Evolutionary conservation across 2,329 filamentous ascomycete genomes (phyloP), one percentile per base, ranked within the genome.

Genomic region (Alternaria rosae): DNA sequence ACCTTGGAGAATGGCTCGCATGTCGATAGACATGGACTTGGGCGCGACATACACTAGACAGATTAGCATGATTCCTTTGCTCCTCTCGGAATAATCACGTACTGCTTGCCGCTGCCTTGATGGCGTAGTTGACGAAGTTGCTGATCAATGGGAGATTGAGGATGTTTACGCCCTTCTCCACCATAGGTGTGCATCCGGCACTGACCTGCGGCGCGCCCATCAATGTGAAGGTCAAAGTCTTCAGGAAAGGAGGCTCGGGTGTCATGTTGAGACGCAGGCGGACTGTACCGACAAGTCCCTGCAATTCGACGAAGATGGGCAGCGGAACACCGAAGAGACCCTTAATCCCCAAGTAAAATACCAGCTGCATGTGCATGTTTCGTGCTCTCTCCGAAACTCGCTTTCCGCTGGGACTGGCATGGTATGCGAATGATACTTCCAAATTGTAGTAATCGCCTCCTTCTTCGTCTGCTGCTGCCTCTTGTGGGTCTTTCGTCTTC

Each of bases 291-390:
- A 98, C 91, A n/a, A 98, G 84, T 17, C 93, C 91, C 69, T 92
- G 89, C n/a, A 98, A 84, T 79, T 97, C 94, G 58, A 97, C 93
- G 75, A 91, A 96, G 51, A 97, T 91, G 0, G 93, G 93, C 20
- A 97, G 84, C 0, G 93, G 93, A 0, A 97, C 89, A 26, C 94
- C 94, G 69, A 97, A 95, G 6, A 97, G 84, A 0, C 94, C 94
- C 75, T 92, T 93, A 74, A 97, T 83, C 59, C 95, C 95, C 1
- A 98, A 86, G 68, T 97, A 98, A 78, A 99, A 98, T 9, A 97
- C 88, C 13, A 98, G 81, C 72, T 96, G 91, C 93, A 97, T 97
- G 73, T 97, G 94, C 92, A 97, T 97, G 77, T 97, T 98, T 69
- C 91, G 88, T 6, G 93, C 93, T 79, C 94, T 95, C 47, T 92